A percentile compares a stretch with the other conserved stretches of the same genome.
Conservation (phyloP, 2,329 filamentous ascomycete species). For the Botryotinia calthae region DNA sequence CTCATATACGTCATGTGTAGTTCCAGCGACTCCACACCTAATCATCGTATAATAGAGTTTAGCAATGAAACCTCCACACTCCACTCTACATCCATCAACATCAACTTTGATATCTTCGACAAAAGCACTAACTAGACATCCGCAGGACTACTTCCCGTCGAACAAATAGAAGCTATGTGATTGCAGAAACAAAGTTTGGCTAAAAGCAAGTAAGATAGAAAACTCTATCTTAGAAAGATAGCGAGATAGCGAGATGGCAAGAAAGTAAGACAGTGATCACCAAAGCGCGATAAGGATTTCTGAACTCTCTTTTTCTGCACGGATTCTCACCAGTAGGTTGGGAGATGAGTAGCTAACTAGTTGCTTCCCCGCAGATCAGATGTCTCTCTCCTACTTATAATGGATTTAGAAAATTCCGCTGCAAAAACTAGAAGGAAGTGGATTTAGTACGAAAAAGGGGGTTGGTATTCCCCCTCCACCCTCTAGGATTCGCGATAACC, state of each 20-base stretch:
- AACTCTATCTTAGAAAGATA: neutral
- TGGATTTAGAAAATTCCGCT: neutral
- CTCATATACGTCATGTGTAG: neutral
- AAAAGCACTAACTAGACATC: neutral
- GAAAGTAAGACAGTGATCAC: neutral
- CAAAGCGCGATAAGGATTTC: neutral
- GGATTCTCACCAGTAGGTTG: neutral
- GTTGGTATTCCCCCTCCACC: neutral
- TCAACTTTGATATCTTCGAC: neutral
- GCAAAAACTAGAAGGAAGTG: neutral
- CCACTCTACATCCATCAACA: neutral
- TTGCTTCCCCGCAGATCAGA: neutral
- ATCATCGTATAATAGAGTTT: neutral
- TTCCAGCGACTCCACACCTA: neutral
- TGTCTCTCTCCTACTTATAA: neutral
- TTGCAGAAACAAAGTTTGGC: neutral
- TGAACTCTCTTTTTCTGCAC: neutral
- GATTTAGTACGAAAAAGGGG: neutral
- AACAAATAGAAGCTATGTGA: neutral
- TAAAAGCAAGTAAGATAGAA: neutral
- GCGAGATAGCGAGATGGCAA: neutral
- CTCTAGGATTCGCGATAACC: neutral
- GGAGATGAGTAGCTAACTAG: neutral
- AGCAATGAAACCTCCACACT: neutral
- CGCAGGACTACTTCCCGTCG: neutral